A percentile compares a stretch with the other conserved stretches of the same genome.
Conservation (phyloP, 2,329 filamentous ascomycete genomes). For the Fusarium sp. region DNA sequence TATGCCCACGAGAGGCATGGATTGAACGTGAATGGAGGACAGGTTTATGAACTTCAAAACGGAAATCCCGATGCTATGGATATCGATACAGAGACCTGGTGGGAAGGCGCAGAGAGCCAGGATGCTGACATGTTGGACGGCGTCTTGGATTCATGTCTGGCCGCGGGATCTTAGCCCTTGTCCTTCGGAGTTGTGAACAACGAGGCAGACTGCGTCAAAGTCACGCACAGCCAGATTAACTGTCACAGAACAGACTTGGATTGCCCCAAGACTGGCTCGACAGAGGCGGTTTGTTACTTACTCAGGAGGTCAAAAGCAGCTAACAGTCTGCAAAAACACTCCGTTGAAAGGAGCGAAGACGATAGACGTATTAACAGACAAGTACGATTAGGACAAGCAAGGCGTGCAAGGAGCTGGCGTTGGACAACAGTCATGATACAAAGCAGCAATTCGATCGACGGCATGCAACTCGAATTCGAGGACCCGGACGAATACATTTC, state of each 20-base stretch:
- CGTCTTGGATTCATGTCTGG: conserved; percentile 68
- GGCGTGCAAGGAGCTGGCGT: conserved; percentile 44
- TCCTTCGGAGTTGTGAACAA: neutral
- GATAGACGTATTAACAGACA: conserved; percentile 12
- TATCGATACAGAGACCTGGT: conserved; percentile 67
- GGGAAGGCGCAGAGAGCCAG: conserved; percentile 69
- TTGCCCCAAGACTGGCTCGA: neutral
- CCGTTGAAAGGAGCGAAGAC: neutral
- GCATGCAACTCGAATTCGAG: conserved; percentile 25
- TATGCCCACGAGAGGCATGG: conserved; percentile 48
- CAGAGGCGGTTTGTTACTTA: neutral
- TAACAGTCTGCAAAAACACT: neutral
- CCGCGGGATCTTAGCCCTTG: conserved; percentile 55
- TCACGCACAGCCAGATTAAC: neutral
- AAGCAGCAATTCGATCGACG: conserved; percentile 23
- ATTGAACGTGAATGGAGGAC: conserved; percentile 52
- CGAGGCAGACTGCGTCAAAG: neutral
- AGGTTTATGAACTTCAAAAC: conserved; percentile 57
- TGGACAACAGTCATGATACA: conserved; percentile 35
- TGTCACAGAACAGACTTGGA: neutral
- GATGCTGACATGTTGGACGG: conserved; percentile 66
- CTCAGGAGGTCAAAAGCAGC: neutral
- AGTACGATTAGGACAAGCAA: conserved; percentile 30
- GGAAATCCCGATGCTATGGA: conserved; percentile 70
- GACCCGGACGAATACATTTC: conserved; percentile 38